Evolutionary conservation across 768 basidiomycete genomes (phyloP), one percentile per base, ranked within the genome.

Genomic region (Chalciporus pseudorubinellus): DNA sequence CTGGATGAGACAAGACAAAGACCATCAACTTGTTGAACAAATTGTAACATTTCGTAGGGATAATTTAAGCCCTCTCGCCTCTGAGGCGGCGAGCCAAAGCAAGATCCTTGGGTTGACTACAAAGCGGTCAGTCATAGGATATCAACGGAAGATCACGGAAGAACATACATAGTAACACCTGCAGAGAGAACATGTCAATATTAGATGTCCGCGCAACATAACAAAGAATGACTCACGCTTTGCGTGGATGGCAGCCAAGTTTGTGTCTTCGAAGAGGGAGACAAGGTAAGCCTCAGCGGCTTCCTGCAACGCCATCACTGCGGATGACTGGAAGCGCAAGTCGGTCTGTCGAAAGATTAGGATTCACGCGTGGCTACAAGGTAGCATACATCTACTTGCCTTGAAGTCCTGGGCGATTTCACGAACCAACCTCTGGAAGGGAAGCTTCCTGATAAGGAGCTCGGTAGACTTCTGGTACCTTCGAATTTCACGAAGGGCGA

Each of bases 381-480:
- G 51, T 21, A 26, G n/a, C 6, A 9, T 11, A n/a, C 22, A 1
- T 16, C 40, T 22, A 16, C 16, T 61, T 52, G 86, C 89, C 86
- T 95, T 95, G 82, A 95, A 93, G 72, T 92, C 92, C 73, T 93
- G 91, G n/a, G 91, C 91, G 61, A 94, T 93, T 76, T 94, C 88
- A 80, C 92, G 92, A 58, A 98, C 95, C 63, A 98, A 85, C 64
- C 95, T 84, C 77, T 98, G 95, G 93, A 98, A 98, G 61, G 95
- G 95, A 57, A 98, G 90, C 86, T 98, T 98, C 78, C 95, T 83
- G 81, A 98, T 98, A 65, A 98, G 84, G 60, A 99, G 87, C 81
- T 98, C 95, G 59, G 95, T 98, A 56, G 92, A 94, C 81, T 97
- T 97, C 75, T 98, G 94, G 81, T 98, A 97, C 72, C 94, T 83